Percentiles rank a stretch among this genome's conserved stretches.
These are phyloP conservation scores for Termitomyces titanicus DNA, from an alignment of 768 basidiomycete genomes.

Conservation along the genomic window DNA sequence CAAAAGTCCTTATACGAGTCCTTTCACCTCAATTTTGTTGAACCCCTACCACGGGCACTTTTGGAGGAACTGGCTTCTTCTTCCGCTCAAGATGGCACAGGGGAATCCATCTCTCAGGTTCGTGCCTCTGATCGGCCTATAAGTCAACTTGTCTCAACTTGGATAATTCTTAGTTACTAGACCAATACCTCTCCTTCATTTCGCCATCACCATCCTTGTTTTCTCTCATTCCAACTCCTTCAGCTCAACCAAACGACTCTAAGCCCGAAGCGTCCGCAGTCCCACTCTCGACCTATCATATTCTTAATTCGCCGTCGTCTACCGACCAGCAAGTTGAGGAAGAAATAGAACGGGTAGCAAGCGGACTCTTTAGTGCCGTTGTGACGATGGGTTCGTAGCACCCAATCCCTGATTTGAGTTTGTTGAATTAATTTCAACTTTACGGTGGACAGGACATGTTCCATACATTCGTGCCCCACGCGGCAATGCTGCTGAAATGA, in stretches of 20 bases:
- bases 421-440: conserved; percentile 3
- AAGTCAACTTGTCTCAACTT: conserved; percentile 6
- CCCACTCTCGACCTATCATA: conserved; percentile 66
- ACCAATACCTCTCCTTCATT: conserved; percentile 97
- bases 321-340: conserved; percentile 88
- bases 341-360: conserved; percentile 89
- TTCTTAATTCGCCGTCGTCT: conserved; percentile 89
- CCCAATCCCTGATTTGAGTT: background rate
- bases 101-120: conserved; percentile 79
- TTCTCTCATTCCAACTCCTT: conserved; percentile 71
- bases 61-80: conserved; percentile 91
- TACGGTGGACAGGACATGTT: conserved; percentile 60
- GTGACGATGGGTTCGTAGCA: conserved; percentile 73
- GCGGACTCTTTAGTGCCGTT: conserved; percentile 87
- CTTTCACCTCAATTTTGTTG: conserved; percentile 93
- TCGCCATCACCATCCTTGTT: conserved; percentile 91
- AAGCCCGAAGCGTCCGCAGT: conserved; percentile 30
- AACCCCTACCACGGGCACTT: conserved; percentile 81
- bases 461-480: conserved; percentile 93
- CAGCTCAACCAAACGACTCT: conserved; percentile 30
- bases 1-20: conserved; percentile 88
- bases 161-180: conserved; percentile 61
- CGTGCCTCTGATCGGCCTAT: conserved; percentile 10
- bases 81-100: conserved; percentile 81
- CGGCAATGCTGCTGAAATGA: conserved; percentile 98